A percentile compares a stretch with the other conserved stretches of the same genome.
Conservation (phyloP, 441 rosid species). For the Gossypium gossypioides region DNA sequence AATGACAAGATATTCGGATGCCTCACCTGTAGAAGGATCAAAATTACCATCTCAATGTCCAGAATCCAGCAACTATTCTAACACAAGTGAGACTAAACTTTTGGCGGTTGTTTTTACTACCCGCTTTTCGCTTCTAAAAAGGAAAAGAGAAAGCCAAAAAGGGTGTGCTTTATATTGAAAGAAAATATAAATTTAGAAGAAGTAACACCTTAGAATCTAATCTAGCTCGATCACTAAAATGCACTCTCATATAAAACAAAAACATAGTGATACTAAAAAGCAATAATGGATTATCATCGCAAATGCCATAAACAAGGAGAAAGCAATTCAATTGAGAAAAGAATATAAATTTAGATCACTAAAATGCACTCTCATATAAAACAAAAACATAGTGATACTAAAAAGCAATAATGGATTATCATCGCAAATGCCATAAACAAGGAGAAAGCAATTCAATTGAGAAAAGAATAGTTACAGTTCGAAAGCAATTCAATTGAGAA, state of each 20-base stretch:
- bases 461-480: conserved; percentile 52
- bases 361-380: not conserved
- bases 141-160: not conserved
- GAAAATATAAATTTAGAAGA: not conserved
- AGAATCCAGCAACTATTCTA: not conserved
- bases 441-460: not conserved
- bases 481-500: no score
- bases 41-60: not conserved
- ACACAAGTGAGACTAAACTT: not conserved
- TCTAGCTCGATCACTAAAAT: not conserved
- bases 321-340: not conserved
- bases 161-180: not conserved
- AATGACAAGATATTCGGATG: conserved; percentile 93
- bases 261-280: not conserved
- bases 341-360: no score
- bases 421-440: not conserved
- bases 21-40: conserved; percentile 59
- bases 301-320: not conserved
- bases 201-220: not conserved
- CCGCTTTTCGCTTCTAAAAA: not conserved
- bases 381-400: not conserved
- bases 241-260: not conserved
- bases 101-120: not conserved
- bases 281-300: not conserved
- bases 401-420: not conserved